Base-by-base conservation (phyloP, 306 rosid genomes). In the Quercus variabilis region DNA sequence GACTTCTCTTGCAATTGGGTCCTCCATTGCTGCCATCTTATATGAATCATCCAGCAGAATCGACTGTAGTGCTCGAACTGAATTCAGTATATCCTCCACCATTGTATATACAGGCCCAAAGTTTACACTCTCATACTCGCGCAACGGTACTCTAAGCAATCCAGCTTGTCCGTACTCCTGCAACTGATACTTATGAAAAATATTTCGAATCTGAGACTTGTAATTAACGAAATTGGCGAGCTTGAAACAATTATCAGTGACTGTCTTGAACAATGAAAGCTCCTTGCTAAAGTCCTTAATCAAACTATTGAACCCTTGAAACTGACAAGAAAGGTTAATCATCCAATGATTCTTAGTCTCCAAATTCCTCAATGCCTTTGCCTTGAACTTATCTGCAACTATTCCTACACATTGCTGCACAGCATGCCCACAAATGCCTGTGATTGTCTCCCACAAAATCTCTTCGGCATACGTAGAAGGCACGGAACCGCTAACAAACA, bases 301-400 rank as follows among this genome's bases (percentile, higher is more conserved):
- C 82, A 94, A 84, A 73, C 87, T 87, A 55, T 74, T 87, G 69
- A 94, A 88, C 0, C 89, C 99, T 70, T 90, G 99, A 75, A 81
- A 86, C 80, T 92, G 99, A 86, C 99, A 94, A 69, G 97, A 86
- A 56, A 92, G 95, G 74, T 94, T 94, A 73, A 94, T 93, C 99
- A 94, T 94, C 97, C 97, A 92, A 67, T 82, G 93, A 77, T 94
- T 87, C 87, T 85, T 97, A 85, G 64, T 82, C 97, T 94, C 99
- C 46, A 94, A 79, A 77, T 83, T 91, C 83, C 79, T 87, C 89
- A 94, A 79, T 23, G 99, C 99, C 79, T 90, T 94, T 21, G 90
- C 75, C 75, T 85, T 92, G 68, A 94, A 94, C 84, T 78, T 91
- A 86, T 94, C 99, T 3, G 99, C 93, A 64, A 94, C 97, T 31